Base-by-base conservation (phyloP, 768 basidiomycete species). In the Trametes coccinea region DNA sequence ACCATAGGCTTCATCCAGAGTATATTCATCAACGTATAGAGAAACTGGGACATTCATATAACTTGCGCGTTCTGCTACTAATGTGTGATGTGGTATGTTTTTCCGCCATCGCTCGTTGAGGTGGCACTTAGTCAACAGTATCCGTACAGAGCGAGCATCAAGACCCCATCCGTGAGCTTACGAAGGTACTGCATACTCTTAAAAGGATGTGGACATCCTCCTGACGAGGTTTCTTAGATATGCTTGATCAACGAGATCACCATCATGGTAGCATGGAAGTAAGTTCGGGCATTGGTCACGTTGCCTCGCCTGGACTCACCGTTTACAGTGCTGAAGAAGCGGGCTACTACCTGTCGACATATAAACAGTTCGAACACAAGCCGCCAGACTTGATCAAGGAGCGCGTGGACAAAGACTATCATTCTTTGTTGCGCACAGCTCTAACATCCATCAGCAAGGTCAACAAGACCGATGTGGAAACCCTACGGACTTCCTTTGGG, bases 381-480 rank as follows among this genome's bases (percentile, higher is more conserved):
- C 85, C 94, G 9, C 95, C 96, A 7, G 88, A 93, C 70, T 79
- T 95, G 70, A 95, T 99, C 78, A 96, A 95, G 73, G 97, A 98
- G 72, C 89, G 93, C 46, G 80, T 92, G 31, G 94, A 97, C 73
- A 93, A 95, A 66, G 90, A 93, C 68, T 93, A 97, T 69, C 76
- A 82, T 64, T 86, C 93, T 7, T 82, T 94, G 68, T 74, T 98
- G 13, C 90, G 90, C 58, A 84, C 85, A 17, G 83, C 92, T 1
- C 79, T 99, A 30, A 98, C 96, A 1, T 86, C 85, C 65, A 92
- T 98, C 68, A 89, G 84, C 70, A 93, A 92, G 67, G 93, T 99
- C 63, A 98, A 98, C 76, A 97, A 96, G 79, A 98, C 96, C 3
- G 97, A 99, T 68, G 93, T 95, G 1, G 87, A 93, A 75, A 98